phyloP scores from a whole-genome alignment of 805 yeast genomes.

The Nakazawaea peltata region DNA sequence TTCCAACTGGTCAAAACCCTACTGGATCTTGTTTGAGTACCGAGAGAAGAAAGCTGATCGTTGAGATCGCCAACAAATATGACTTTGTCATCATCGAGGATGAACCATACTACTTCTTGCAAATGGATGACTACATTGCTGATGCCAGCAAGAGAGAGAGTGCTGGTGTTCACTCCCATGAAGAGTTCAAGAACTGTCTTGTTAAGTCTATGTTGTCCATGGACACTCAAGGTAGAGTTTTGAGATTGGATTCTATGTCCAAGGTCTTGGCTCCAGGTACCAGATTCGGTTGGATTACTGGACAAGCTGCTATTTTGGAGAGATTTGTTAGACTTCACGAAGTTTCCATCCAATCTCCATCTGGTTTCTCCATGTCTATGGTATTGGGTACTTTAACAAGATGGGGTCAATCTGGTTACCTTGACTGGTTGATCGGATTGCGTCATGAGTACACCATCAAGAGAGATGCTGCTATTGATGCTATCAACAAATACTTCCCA shows the following conservation, averaged over 20 bases:
- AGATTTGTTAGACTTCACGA: conserved; percentile 68
- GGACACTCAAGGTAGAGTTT: conserved; percentile 84
- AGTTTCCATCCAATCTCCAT: conserved; percentile 70
- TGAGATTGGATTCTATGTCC: conserved; percentile 85
- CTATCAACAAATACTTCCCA: conserved; percentile 56
- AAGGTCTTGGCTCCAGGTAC: conserved; percentile 89
- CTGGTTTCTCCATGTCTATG: conserved; percentile 73
- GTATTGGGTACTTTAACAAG: conserved; percentile 63
- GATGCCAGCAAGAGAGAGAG: conserved; percentile 22
- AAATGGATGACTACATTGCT: conserved; percentile 70
- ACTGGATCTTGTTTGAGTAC: conserved; percentile 79
- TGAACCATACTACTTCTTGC: conserved; percentile 96
- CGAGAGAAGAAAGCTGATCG: conserved; percentile 73
- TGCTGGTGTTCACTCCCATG: conserved; percentile 34
- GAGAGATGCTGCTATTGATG: conserved; percentile 81
- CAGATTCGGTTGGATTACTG: conserved; percentile 86
- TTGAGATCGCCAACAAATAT: conserved; percentile 73
- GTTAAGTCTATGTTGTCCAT: conserved; percentile 68
- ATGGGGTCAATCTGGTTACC: conserved; percentile 88
- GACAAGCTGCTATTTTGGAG: conserved; percentile 55
- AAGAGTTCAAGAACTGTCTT: conserved; percentile 57
- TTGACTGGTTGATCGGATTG: conserved; percentile 82
- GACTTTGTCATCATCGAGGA: conserved; percentile 88
- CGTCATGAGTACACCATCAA: conserved; percentile 79
- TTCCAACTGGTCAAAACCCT: conserved; percentile 97